Conservation (phyloP, 176 grass and related monocot genomes). For the Carex cristatella region DNA sequence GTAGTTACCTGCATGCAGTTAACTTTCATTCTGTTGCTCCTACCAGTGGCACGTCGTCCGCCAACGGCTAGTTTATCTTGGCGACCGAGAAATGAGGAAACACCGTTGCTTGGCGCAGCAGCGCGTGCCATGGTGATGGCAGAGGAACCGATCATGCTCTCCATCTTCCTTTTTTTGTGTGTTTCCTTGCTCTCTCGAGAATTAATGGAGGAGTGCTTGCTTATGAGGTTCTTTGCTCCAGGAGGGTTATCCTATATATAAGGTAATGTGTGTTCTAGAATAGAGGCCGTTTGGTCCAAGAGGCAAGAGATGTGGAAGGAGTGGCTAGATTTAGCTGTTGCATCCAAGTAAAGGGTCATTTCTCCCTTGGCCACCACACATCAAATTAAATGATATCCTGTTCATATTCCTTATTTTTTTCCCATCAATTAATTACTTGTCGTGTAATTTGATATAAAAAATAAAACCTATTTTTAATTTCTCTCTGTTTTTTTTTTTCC, state of each 20-base stretch:
- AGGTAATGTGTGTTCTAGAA: conserved; percentile 24
- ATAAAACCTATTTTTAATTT: neutral
- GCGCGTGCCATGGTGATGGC: conserved; percentile 32
- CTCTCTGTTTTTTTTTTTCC: neutral
- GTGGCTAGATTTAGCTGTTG: conserved; percentile 7
- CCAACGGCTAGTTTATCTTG: conserved; percentile 27
- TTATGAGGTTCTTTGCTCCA: neutral
- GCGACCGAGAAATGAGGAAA: conserved; percentile 52
- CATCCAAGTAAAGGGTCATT: conserved; percentile 10
- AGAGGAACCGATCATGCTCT: conserved; percentile 43
- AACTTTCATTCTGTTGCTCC: conserved; percentile 18
- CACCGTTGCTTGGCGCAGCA: conserved; percentile 2
- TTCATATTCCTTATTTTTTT: neutral
- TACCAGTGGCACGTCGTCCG: neutral
- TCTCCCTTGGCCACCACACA: neutral
- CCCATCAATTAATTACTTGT: neutral
- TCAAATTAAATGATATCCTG: neutral
- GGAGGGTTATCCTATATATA: conserved; percentile 24
- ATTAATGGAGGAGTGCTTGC: neutral
- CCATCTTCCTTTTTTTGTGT: conserved; percentile 27
- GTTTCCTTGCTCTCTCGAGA: neutral
- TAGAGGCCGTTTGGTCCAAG: conserved; percentile 3
- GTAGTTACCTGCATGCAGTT: conserved; percentile 30
- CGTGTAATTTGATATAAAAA: neutral
- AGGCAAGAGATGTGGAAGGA: conserved; percentile 21